Conservation (phyloP, 2,329 filamentous ascomycete species). For the Verticillium nonalfalfae region DNA sequence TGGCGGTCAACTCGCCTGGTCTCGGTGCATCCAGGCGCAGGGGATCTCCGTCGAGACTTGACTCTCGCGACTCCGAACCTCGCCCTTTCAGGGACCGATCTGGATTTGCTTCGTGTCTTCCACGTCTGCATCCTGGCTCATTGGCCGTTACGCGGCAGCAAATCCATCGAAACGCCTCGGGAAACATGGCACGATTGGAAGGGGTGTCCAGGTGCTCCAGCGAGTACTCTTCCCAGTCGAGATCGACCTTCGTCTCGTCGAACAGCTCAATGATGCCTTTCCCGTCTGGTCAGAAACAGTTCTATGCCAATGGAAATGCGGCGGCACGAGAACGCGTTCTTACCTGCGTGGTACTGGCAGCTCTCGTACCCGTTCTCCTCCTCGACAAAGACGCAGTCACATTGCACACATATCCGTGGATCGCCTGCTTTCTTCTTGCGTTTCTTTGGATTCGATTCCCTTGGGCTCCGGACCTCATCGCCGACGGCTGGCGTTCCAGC, state of each 20-base stretch:
- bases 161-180: constrained; percentile 11
- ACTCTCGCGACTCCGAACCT: constrained; percentile 7
- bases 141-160: constrained; percentile 7
- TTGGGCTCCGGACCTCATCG: neutral
- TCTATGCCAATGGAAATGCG: neutral
- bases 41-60: constrained; percentile 1
- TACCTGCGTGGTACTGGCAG: constrained; percentile 11
- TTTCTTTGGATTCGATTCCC: constrained; percentile 4
- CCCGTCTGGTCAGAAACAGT: neutral
- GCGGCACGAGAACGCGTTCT: neutral
- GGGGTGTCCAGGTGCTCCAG: constrained; percentile 10
- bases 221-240: constrained; percentile 1
- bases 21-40: neutral
- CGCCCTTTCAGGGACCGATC: constrained; percentile 10
- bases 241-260: constrained; percentile 8
- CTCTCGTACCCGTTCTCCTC: constrained; percentile 8
- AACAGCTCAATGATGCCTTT: constrained; percentile 9
- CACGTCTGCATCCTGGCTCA: constrained; percentile 6
- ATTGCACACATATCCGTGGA: constrained; percentile 10
- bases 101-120: constrained; percentile 10
- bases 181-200: constrained; percentile 6
- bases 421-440: constrained; percentile 5
- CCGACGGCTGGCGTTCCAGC: neutral
- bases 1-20: neutral
- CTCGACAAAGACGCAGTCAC: constrained; percentile 11